These are phyloP conservation scores for Alisma plantagoaquatica DNA, from an alignment of 106 monocot species.

Conservation along the genomic window DNA sequence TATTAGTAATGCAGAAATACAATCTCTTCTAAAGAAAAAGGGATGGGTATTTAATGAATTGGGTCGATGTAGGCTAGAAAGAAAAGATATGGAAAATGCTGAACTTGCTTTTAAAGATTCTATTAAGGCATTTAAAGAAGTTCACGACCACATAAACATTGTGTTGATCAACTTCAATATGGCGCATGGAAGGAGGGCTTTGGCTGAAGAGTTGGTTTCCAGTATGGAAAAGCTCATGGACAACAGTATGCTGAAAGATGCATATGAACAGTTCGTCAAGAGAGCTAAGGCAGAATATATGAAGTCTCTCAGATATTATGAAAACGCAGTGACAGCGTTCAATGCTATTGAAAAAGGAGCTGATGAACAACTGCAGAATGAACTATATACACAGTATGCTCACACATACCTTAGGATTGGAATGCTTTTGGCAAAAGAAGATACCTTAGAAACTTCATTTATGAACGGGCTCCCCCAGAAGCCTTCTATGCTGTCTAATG, in stretches of 20 bases:
- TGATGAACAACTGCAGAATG: constrained; percentile 41
- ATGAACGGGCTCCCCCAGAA: constrained; percentile 6
- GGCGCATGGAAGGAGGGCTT: constrained; percentile 88
- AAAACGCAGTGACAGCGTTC: constrained; percentile 61
- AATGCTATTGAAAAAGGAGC: constrained; percentile 18
- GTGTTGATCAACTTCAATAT: constrained; percentile 94
- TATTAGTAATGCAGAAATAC: constrained; percentile 26
- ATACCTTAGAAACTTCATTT: constrained; percentile 18
- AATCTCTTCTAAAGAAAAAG: constrained; percentile 55
- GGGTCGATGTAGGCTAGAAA: constrained; percentile 68
- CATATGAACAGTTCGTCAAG: constrained; percentile 50
- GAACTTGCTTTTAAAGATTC: constrained; percentile 85
- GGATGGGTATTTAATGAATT: constrained; percentile 97
- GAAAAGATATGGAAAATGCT: constrained; percentile 44
- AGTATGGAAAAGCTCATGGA: constrained; percentile 44
- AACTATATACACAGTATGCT: constrained; percentile 78
- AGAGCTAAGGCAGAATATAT: constrained; percentile 73
- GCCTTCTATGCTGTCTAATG: constrained; percentile 8
- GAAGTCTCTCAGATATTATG: constrained; percentile 65
- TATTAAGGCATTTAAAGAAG: constrained; percentile 80
- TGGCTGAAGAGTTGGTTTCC: constrained; percentile 79
- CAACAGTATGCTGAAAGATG: constrained; percentile 32
- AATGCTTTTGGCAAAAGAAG: constrained; percentile 88
- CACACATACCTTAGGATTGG: constrained; percentile 84
- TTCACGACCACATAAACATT: constrained; percentile 75